A percentile compares a stretch with the other conserved stretches of the same genome.
phyloP scores from a whole-genome alignment of 2,329 filamentous ascomycete genomes.

The Colletotrichum costaricense region DNA sequence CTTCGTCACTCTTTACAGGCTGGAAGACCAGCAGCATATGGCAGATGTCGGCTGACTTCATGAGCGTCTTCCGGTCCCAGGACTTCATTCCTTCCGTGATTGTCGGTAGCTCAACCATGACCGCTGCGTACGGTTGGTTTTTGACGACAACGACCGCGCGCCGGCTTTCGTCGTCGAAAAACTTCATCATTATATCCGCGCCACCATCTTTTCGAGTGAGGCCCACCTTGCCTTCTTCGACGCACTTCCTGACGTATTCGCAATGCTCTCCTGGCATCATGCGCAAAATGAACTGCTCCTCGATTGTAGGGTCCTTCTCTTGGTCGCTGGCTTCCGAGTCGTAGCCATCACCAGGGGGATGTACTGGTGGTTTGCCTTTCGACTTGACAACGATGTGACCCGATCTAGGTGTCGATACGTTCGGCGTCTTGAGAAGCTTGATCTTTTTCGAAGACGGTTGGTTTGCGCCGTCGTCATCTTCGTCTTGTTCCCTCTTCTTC shows the following conservation, averaged over 20 bases:
- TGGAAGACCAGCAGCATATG: slow-evolving; percentile 89
- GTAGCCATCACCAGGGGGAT: slow-evolving; percentile 88
- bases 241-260: slow-evolving; percentile 81
- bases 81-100: slow-evolving; percentile 94
- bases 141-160: slow-evolving; percentile 79
- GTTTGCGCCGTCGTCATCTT: slow-evolving; percentile 59
- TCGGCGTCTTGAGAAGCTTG: slow-evolving; percentile 58
- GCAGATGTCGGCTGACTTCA: slow-evolving; percentile 89
- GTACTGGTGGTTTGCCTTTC: slow-evolving; percentile 74
- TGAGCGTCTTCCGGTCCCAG: slow-evolving; percentile 88
- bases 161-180: slow-evolving; percentile 79
- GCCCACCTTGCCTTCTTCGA: slow-evolving; percentile 83
- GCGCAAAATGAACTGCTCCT: slow-evolving; percentile 89
- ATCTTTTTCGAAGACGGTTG: slow-evolving; percentile 61
- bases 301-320: slow-evolving; percentile 87
- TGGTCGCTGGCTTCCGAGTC: slow-evolving; percentile 95
- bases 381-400: slow-evolving; percentile 64
- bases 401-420: slow-evolving; percentile 41
- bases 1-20: slow-evolving; percentile 72
- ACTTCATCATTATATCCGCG: slow-evolving; percentile 83
- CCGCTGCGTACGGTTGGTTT: slow-evolving; percentile 78
- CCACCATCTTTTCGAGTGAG: slow-evolving; percentile 71
- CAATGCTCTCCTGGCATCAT: slow-evolving; percentile 89
- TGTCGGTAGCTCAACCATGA: slow-evolving; percentile 85
- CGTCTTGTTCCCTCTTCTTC: slow-evolving; percentile 71